Evolutionary conservation across 805 yeast genomes (phyloP), one percentile per base, ranked within the genome.

Genomic region (Candida suzukii): DNA sequence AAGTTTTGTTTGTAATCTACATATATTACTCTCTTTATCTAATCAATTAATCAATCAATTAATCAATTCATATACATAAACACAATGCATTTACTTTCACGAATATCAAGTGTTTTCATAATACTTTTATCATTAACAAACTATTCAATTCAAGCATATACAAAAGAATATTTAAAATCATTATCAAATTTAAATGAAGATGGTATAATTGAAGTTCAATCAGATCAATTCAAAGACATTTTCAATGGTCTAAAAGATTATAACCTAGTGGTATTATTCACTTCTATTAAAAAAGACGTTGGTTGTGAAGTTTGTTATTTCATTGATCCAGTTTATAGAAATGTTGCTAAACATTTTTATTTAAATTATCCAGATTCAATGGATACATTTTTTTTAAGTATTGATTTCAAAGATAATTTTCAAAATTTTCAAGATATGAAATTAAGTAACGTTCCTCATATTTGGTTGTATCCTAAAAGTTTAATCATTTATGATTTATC

Each of bases 401-500:
- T 75, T 12, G 90, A 83, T 44, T 70, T 77, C 39, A 47, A 53
- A 2, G 54, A 63, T 2, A 79, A 79, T 48, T 44, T 60, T 11
- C 51, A 56, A 3, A 51, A 72, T 20, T 72, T 75, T 44, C 54
- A 61, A 21, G 57, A 61, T 10, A 49, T 80, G 40, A 56, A 62
- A 3, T 52, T 83, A 42, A 59, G 59, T 3, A 63, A 75, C 2
- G 76, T 81, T 3, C 93, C 95, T 1, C 80, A 76, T 44, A 48
- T 81, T n/a, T 76, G 88, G 78, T 63, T 83, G 2, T 70, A 75
- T 41, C 88, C 88, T 3, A 37, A 36, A 2, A 39, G 48, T 2
- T 41, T 45, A 2, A 10, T 22, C 3, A 43, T 52, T 9, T 52
- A 52, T 35, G 50, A 46, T 22, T 36, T 83, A 78, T 3, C 46